Evolutionary conservation across 768 basidiomycete genomes (phyloP).

Genomic region (Asterophora lycoperdoides): DNA sequence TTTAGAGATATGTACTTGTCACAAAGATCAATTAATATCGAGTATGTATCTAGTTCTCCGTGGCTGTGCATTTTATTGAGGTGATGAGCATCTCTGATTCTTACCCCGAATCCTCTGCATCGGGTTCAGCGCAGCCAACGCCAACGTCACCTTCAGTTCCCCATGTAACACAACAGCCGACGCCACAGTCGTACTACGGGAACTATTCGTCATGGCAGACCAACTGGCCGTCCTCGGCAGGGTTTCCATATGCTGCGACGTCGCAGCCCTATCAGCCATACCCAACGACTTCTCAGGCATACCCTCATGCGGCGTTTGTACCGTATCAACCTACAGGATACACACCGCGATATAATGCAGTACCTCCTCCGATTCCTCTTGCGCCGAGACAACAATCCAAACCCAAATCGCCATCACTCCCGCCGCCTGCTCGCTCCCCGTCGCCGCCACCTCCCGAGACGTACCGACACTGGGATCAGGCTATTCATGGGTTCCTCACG

Average conservation of each 20-base stretch:
- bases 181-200: constrained; percentile 7
- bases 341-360: neutral
- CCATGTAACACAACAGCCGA: neutral
- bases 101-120: neutral
- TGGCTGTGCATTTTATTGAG: too few relatives aligned
- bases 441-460: constrained; percentile 33
- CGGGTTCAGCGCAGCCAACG: neutral
- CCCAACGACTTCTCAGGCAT: too few relatives aligned
- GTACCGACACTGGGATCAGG: constrained; percentile 59
- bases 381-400: neutral
- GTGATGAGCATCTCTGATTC: neutral
- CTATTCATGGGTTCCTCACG: constrained; percentile 48
- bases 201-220: constrained; percentile 12
- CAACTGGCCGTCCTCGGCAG: constrained; percentile 3
- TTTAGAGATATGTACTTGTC: too few relatives aligned
- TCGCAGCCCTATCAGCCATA: neutral
- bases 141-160: neutral
- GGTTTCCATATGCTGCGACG: constrained; percentile 3
- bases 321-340: constrained; percentile 3
- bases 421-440: constrained; percentile 29
- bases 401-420: constrained; percentile 5
- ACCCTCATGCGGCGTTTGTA: constrained; percentile 2
- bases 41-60: too few relatives aligned
- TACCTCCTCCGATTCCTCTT: neutral
- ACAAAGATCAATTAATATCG: too few relatives aligned